Conservation (phyloP, 1,284 basidiomycete genomes). For the Apiotrichum domesticum region DNA sequence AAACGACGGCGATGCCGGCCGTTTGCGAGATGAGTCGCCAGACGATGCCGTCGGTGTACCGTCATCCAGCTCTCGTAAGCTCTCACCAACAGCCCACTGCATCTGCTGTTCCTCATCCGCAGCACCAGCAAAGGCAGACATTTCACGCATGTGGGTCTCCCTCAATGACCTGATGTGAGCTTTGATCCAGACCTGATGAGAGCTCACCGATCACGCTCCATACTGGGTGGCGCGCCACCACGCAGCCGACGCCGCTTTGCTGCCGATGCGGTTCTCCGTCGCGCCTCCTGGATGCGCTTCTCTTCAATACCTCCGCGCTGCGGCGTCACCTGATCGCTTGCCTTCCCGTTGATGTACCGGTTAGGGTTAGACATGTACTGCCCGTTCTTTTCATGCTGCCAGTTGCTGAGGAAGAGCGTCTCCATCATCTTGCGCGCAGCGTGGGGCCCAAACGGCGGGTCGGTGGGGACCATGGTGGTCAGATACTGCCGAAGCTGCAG, state of each 20-base stretch:
- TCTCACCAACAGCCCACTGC: conserved; percentile 33
- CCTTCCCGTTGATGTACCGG: conserved; percentile 22
- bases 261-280: conserved; percentile 46
- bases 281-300: conserved; percentile 19
- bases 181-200: not conserved
- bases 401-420: conserved; percentile 44
- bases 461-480: conserved; percentile 56
- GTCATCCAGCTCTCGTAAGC: not conserved
- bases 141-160: conserved; percentile 32
- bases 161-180: conserved; percentile 19
- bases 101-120: conserved; percentile 27
- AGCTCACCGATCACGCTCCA: not conserved
- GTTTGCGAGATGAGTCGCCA: not conserved
- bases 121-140: conserved; percentile 33
- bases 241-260: conserved; percentile 51
- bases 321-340: conserved; percentile 29
- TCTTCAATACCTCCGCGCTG: conserved; percentile 32
- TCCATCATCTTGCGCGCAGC: conserved; percentile 68
- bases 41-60: not conserved
- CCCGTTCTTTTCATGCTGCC: conserved; percentile 43
- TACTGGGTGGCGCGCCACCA: conserved; percentile 25
- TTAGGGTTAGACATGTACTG: conserved; percentile 28
- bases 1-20: conserved; percentile 3
- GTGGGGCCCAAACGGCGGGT: conserved; percentile 48
- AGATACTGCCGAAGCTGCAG: conserved; percentile 72